Evolutionary conservation across 2,329 filamentous ascomycete genomes (phyloP), one percentile per base, ranked within the genome.

Genomic region (Camillea tinctor): DNA sequence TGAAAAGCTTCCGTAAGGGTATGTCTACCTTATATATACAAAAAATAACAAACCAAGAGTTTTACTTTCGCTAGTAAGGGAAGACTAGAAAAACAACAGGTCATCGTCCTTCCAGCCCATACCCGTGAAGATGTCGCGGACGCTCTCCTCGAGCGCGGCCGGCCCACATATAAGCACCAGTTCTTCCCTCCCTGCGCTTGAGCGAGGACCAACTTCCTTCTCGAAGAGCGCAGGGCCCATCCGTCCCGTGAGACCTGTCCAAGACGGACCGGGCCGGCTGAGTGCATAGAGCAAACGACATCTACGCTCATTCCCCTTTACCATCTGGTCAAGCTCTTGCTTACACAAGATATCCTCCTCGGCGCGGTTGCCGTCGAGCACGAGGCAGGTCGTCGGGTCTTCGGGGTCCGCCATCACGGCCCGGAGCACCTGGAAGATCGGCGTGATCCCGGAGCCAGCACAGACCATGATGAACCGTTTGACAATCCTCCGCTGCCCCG

Each of bases 361-460:
- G 6, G 81, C 71, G 13, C 91, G 80, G 68, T 97, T 97, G 0
- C 92, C 92, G 69, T 96, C 83, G 0, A 97, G 77, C 0, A 97
- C 81, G 1, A 89, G 76, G 69, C 92, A 96, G 1, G 73, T 77
- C 0, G 91, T 95, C 8, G 74, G 66, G 69, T 94, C 91, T 0
- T 79, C 72, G 1, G 72, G 67, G 63, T 94, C 86, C 52, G 83
- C 80, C 73, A 93, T 83, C 0, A 96, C 84, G 0, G 91, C 89
- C 6, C 91, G 81, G 56, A 96, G 79, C 2, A 96, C 90, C 70
- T 95, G 91, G 72, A 88, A 95, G 64, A 97, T 91, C 0, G 93
- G 93, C n/a, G 93, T 97, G 69, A 97, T 90, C 0, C 93, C 93
- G n/a, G 86, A 91, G 5, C 93, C 93, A 15, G 84, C 93, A 68